These are phyloP conservation scores for Penicillium sp. DNA, from an alignment of 2,329 filamentous ascomycete species.

Conservation along the genomic window DNA sequence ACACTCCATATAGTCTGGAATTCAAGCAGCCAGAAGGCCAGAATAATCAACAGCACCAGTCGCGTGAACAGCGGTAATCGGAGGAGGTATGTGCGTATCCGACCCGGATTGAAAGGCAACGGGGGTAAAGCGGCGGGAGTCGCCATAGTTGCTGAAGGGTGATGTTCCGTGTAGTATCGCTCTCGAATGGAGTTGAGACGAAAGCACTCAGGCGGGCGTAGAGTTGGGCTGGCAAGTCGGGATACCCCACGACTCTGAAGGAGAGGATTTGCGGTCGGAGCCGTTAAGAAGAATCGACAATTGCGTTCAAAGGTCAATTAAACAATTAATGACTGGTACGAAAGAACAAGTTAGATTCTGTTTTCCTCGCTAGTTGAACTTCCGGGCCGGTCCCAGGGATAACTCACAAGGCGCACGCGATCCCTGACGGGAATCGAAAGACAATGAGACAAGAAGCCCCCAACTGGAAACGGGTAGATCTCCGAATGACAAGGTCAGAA, in stretches of 20 bases:
- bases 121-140: slow-evolving; percentile 42
- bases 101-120: slow-evolving; percentile 58
- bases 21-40: slow-evolving; percentile 60
- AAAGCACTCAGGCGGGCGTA: background rate
- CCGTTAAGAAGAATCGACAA: background rate
- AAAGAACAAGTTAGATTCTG: background rate
- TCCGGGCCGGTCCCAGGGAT: slow-evolving; percentile 12
- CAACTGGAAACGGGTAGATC: background rate
- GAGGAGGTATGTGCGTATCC: slow-evolving; percentile 70
- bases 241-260: background rate
- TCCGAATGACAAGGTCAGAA: background rate
- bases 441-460: background rate
- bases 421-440: background rate
- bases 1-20: slow-evolving; percentile 64
- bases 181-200: background rate
- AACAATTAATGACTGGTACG: slow-evolving; percentile 5
- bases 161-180: background rate
- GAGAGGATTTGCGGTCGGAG: background rate
- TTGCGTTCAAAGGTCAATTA: background rate
- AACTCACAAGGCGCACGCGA: slow-evolving; percentile 18
- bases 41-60: slow-evolving; percentile 56
- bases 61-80: slow-evolving; percentile 85
- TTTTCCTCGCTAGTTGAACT: background rate
- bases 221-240: background rate
- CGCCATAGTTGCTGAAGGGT: slow-evolving; percentile 31